Evolutionary conservation across 805 yeast genomes (phyloP).

Genomic region (Hanseniaspora jakobsenii): DNA sequence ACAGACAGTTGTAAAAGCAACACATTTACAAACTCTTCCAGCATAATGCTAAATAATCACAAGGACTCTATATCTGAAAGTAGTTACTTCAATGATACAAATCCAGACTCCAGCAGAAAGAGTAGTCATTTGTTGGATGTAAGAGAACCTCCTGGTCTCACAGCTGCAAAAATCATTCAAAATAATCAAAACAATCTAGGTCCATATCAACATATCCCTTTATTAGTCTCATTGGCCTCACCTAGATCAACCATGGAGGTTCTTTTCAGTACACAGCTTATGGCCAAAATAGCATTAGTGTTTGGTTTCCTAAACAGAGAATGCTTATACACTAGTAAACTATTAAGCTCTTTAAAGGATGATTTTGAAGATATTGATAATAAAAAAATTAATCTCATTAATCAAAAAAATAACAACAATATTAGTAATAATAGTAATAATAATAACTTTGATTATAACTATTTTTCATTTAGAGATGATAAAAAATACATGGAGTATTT

Average conservation of each 20-base stretch:
- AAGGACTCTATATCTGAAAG: too few species aligned
- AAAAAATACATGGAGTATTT: too few species aligned
- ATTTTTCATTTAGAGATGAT: too few species aligned
- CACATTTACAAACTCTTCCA: too few species aligned
- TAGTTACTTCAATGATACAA: not conserved
- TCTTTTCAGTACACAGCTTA: conserved; percentile 55
- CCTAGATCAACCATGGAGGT: conserved; percentile 75
- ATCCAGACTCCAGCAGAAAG: not conserved
- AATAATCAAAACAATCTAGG: conserved; percentile 43
- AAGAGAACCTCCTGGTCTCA: conserved; percentile 64
- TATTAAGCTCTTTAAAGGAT: conserved; percentile 58
- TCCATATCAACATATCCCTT: conserved; percentile 36
- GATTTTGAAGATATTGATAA: too few species aligned
- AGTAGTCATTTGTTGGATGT: conserved; percentile 38
- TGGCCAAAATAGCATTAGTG: conserved; percentile 55
- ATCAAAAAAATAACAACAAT: too few species aligned
- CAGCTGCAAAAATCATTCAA: conserved; percentile 51
- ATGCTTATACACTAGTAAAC: conserved; percentile 56
- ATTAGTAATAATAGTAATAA: too few species aligned
- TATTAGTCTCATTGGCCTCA: conserved; percentile 55
- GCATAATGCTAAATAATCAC: too few species aligned
- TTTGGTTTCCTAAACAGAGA: conserved; percentile 64
- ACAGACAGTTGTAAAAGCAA: too few species aligned
- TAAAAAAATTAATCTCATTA: too few species aligned
- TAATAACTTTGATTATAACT: too few species aligned